Conservation (phyloP, 768 basidiomycete genomes). For the Chalciporus piperatus region DNA sequence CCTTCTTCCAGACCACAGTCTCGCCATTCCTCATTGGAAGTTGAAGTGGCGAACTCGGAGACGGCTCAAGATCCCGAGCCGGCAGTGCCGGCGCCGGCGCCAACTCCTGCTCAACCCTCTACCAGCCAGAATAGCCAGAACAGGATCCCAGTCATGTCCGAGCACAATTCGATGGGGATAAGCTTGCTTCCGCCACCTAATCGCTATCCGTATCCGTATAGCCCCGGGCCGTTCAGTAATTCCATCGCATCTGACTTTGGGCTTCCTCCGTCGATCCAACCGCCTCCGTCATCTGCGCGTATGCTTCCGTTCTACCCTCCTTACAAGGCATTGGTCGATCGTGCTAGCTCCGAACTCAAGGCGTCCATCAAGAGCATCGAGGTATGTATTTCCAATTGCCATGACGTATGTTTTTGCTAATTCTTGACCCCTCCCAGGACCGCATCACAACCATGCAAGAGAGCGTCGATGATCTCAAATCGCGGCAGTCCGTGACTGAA, state of each 20-base stretch:
- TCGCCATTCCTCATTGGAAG: slow-evolving; percentile 13
- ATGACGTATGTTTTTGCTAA: neutral
- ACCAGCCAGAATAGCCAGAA: slow-evolving; percentile 5
- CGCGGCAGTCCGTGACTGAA: slow-evolving; percentile 25
- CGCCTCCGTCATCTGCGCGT: slow-evolving; percentile 1
- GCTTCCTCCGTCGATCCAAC: slow-evolving; percentile 14
- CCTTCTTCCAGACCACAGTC: slow-evolving; percentile 37
- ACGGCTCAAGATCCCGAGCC: neutral
- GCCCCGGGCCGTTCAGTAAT: slow-evolving; percentile 20
- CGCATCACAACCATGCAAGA: slow-evolving; percentile 22
- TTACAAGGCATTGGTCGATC: slow-evolving; percentile 17
- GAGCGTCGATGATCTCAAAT: slow-evolving; percentile 18
- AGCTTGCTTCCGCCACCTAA: slow-evolving; percentile 18
- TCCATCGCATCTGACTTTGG: slow-evolving; percentile 20
- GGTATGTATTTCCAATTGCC: slow-evolving; percentile 4
- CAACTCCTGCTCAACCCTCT: neutral
- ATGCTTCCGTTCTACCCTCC: slow-evolving; percentile 14
- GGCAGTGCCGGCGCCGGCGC: slow-evolving; percentile 4
- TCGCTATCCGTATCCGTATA: too few relatives aligned
- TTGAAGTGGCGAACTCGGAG: slow-evolving; percentile 13
- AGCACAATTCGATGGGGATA: slow-evolving; percentile 10
- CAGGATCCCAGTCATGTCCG: slow-evolving; percentile 12
- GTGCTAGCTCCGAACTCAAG: slow-evolving; percentile 22
- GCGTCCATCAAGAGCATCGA: slow-evolving; percentile 22
- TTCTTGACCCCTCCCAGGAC: slow-evolving; percentile 12